Conservation (phyloP, 2,329 filamentous ascomycete species). For the Claviceps maximensis region DNA sequence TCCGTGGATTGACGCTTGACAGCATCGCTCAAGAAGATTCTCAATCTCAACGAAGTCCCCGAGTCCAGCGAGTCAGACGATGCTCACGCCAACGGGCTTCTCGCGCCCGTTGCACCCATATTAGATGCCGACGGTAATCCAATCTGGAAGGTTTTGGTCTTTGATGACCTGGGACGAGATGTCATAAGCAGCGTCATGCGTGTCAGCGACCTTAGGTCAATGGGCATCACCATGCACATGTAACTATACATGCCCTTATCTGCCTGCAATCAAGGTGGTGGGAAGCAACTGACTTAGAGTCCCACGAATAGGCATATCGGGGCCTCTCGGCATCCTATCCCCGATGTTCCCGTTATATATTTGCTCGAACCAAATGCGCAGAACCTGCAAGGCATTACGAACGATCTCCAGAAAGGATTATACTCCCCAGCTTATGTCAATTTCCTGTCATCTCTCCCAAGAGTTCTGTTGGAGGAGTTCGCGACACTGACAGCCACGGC, state of each 20-base stretch:
- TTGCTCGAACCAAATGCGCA: constrained; percentile 76
- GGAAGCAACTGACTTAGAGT: background rate
- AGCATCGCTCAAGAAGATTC: constrained; percentile 90
- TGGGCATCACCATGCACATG: constrained; percentile 97
- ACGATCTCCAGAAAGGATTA: constrained; percentile 71
- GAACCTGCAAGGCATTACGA: constrained; percentile 73
- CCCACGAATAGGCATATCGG: constrained; percentile 53
- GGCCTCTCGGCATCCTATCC: constrained; percentile 73
- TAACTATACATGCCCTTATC: constrained; percentile 26
- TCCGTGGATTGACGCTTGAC: background rate
- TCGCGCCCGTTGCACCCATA: constrained; percentile 62
- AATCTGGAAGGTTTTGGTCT: constrained; percentile 95
- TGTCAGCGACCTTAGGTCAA: constrained; percentile 81
- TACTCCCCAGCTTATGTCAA: constrained; percentile 95
- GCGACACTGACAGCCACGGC: constrained; percentile 74
- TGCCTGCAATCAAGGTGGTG: background rate
- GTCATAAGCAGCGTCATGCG: constrained; percentile 92
- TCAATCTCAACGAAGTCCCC: constrained; percentile 78
- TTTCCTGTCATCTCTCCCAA: constrained; percentile 85
- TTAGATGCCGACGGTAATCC: constrained; percentile 79
- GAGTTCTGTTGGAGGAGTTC: constrained; percentile 87
- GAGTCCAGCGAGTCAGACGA: constrained; percentile 49
- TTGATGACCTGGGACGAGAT: constrained; percentile 82
- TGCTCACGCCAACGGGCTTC: constrained; percentile 46
- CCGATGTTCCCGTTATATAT: constrained; percentile 92